Base-by-base conservation (phyloP, 2,329 filamentous ascomycete genomes). In the Chalaropsis ovoidea region DNA sequence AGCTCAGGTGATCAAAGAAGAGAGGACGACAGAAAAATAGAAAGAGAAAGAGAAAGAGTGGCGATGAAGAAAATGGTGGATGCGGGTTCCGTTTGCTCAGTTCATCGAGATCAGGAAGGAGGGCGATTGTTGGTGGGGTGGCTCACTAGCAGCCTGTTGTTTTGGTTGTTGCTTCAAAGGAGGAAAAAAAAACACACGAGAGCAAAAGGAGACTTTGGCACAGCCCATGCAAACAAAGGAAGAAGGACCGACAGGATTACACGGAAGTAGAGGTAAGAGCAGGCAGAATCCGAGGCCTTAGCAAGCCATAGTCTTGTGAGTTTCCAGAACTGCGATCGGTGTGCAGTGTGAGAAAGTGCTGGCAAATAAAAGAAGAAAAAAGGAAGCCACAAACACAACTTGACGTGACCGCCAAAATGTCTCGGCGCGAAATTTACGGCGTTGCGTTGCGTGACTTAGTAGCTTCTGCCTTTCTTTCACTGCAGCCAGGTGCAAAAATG, bases 201-300 rank as follows among this genome's bases (percentile, higher is more conserved):
- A 27, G 19, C 24, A 65, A 65, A 61, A 49, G 58, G 39, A 31
- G 52, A 62, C 62, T 67, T 67, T 67, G 62, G 52, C 43, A 62
- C 61, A 62, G 24, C 54, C 54, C 54, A 58, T 10, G 15, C 39
- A 56, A 13, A 27, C 6, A 42, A 45, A 45, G 43, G 19, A 17
- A 10, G 22, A 42, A 15, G 39, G 17, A 27, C 47, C 22, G 27
- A 62, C 39, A 43, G 35, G 41, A 62, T 45, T 11, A 42, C 22
- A 52, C 41, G 45, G 27, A 52, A 39, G 52, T 35, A 52, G n/a
- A 63, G 31, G 17, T n/a, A 35, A 63, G 22, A 58, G 27, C 43
- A 58, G 54, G 27, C 43, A 58, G 54, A 58, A n/a, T 8, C 54
- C 11, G 22, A 27, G 15, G 47, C 47, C 47, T 52, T 52, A 52